Percentiles rank a stretch among this genome's conserved stretches.
These are phyloP conservation scores for Monosiga brevicollis DNA, from an alignment of 78 protist species.

Conservation along the genomic window DNA sequence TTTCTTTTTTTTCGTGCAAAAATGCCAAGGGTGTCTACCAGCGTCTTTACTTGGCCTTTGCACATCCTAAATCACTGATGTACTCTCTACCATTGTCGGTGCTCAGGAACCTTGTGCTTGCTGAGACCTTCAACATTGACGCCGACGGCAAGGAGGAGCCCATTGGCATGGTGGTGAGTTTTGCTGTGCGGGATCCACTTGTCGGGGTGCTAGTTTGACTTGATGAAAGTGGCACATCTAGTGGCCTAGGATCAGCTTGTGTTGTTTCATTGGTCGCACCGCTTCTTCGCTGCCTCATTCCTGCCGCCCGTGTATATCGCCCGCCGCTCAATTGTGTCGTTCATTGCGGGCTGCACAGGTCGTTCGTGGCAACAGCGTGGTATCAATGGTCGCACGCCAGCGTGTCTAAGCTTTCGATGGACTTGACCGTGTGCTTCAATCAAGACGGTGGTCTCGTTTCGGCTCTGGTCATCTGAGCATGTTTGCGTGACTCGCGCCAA, in stretches of 20 bases:
- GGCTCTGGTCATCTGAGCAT: not conserved
- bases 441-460: not conserved
- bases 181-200: not conserved
- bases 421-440: not conserved
- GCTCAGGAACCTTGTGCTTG: not conserved
- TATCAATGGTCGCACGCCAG: no score
- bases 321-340: not conserved
- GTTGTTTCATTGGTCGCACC: not conserved
- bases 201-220: not conserved
- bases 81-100: not conserved
- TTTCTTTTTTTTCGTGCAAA: no score
- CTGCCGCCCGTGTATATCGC: not conserved
- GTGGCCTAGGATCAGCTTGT: not conserved
- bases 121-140: not conserved
- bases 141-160: not conserved
- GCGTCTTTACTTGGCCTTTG: not conserved
- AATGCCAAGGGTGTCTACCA: not conserved
- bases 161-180: slow-evolving; percentile 5
- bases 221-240: not conserved
- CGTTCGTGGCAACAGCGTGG: no score
- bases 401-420: not conserved
- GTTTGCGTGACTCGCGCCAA: not conserved
- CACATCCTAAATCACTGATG: not conserved
- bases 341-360: no score
- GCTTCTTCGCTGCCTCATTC: not conserved